These are phyloP conservation scores for Scleroderma bovista DNA, from an alignment of 768 basidiomycete genomes.

Conservation along the genomic window DNA sequence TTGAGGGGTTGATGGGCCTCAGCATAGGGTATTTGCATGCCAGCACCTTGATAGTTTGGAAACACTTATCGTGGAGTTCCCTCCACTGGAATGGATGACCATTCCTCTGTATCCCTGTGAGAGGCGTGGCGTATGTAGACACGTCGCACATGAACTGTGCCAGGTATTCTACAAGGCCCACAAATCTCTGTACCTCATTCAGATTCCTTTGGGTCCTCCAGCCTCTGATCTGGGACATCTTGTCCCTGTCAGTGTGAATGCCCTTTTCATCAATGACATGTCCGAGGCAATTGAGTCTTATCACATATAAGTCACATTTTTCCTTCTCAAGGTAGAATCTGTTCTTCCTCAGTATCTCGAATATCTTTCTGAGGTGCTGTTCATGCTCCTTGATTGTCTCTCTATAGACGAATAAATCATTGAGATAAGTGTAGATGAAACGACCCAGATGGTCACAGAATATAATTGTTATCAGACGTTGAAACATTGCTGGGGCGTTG, in stretches of 20 bases:
- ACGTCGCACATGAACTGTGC: slow-evolving; percentile 33
- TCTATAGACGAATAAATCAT: slow-evolving; percentile 11
- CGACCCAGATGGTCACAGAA: slow-evolving; percentile 7
- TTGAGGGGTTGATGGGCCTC: slow-evolving; percentile 16
- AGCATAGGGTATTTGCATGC: slow-evolving; percentile 11
- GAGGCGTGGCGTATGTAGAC: slow-evolving; percentile 26
- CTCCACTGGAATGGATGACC: slow-evolving; percentile 25
- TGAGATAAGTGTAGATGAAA: slow-evolving; percentile 13
- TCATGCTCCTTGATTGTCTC: slow-evolving; percentile 33
- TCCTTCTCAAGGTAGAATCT: slow-evolving; percentile 28
- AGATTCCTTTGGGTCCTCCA: too few relatives aligned
- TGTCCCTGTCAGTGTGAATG: slow-evolving; percentile 32
- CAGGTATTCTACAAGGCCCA: slow-evolving; percentile 38
- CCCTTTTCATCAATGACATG: slow-evolving; percentile 36
- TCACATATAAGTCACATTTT: slow-evolving; percentile 32
- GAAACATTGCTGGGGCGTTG: slow-evolving; percentile 8
- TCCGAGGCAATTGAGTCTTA: slow-evolving; percentile 33
- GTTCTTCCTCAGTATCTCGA: slow-evolving; percentile 22
- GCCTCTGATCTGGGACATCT: slow-evolving; percentile 26
- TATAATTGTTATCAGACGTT: slow-evolving; percentile 6
- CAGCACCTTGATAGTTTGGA: slow-evolving; percentile 17
- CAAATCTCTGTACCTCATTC: slow-evolving; percentile 34
- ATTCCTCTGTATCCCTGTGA: slow-evolving; percentile 26
- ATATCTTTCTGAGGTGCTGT: slow-evolving; percentile 28
- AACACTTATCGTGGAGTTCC: slow-evolving; percentile 20